Base-by-base conservation (phyloP, 192 early-diverging fungal species). In the Coemansia sp. region DNA sequence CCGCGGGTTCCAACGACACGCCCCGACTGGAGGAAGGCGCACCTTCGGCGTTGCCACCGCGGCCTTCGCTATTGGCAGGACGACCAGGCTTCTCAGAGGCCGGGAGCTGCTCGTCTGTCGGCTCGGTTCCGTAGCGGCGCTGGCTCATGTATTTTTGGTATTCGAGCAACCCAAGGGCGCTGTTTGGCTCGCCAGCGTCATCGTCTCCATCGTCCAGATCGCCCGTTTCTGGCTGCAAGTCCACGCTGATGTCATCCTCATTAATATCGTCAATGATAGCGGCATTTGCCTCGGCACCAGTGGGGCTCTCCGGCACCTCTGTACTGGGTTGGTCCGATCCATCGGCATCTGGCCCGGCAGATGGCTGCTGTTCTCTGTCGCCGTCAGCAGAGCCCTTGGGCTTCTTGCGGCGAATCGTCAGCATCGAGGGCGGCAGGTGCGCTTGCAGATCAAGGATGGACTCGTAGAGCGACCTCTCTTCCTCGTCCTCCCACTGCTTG, bases 401-500 rank as follows among this genome's bases (percentile, higher is more conserved):
- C 41, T 69, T 72, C 36, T 70, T 72, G 48, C 62, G 47, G 6
- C 58, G 59, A 2, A 58, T 34, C 37, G 85, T 88, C 10, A 99
- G 83, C 62, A 99, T 86, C 14, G 94, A 83, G 16, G 86, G 88
- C 14, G 98, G 98, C 11, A 99, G 90, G 12, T 88, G 73, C 10
- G 88, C 83, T 59, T 85, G 77, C 34, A 99, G 79, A 68, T 97
- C 91, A 35, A 92, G 70, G 5, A 98, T 62, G 34, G 88, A 83
- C 66, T 97, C 94, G 69, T 98, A 99, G 73, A 99, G 97, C 47
- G 83, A 76, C 45, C 89, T 85, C 25, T 90, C 88, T 41, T 98
- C 96, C 25, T 98, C 94, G 69, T 97, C 94, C 68, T 98, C 95
- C 93, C 96, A 99, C 20, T 89, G 73, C 41, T 65, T 52, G 37